Percentiles rank a stretch among this genome's conserved stretches.
These are phyloP conservation scores for Phytophthora pini DNA, from an alignment of 352 stramenopile genomes.

Conservation along the genomic window DNA sequence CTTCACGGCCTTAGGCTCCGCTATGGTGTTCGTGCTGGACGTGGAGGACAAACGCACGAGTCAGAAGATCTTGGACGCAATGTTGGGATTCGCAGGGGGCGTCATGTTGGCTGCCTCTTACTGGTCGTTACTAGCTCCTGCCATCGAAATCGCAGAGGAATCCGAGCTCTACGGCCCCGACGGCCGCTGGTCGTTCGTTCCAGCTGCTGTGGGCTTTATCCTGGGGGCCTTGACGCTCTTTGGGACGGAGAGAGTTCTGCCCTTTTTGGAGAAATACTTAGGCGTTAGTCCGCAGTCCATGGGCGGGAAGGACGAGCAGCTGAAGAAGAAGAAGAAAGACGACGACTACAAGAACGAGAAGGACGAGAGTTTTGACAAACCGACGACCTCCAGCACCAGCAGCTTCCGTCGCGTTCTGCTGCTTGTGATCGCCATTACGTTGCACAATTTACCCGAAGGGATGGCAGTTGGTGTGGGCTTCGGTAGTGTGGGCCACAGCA, in stretches of 20 bases:
- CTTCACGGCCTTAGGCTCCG: conserved; percentile 79
- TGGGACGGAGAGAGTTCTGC: conserved; percentile 72
- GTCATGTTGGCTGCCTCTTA: conserved; percentile 93
- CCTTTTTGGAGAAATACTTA: conserved; percentile 59
- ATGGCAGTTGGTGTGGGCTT: conserved; percentile 93
- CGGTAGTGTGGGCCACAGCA: conserved; percentile 78
- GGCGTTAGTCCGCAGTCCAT: conserved; percentile 43
- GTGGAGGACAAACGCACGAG: conserved; percentile 75
- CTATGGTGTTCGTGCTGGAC: conserved; percentile 85
- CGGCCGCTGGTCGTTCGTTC: conserved; percentile 82
- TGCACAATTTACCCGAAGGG: conserved; percentile 92
- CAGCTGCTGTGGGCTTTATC: conserved; percentile 84
- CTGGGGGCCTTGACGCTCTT: conserved; percentile 80
- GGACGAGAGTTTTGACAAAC: conserved; percentile 24
- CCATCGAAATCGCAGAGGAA: conserved; percentile 88
- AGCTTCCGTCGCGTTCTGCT: conserved; percentile 85
- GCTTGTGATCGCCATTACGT: conserved; percentile 90
- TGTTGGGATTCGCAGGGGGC: conserved; percentile 90
- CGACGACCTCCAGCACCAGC: conserved; percentile 27
- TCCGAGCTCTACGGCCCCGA: conserved; percentile 78
- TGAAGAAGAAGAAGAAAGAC: conserved; percentile 34
- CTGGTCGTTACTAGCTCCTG: conserved; percentile 87
- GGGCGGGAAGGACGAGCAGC: conserved; percentile 64
- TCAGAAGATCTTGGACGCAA: conserved; percentile 85
- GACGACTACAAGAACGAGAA: conserved; percentile 44